Evolutionary conservation across 768 basidiomycete genomes (phyloP), one percentile per base, ranked within the genome.

Genomic region (Kondoa malvinella): DNA sequence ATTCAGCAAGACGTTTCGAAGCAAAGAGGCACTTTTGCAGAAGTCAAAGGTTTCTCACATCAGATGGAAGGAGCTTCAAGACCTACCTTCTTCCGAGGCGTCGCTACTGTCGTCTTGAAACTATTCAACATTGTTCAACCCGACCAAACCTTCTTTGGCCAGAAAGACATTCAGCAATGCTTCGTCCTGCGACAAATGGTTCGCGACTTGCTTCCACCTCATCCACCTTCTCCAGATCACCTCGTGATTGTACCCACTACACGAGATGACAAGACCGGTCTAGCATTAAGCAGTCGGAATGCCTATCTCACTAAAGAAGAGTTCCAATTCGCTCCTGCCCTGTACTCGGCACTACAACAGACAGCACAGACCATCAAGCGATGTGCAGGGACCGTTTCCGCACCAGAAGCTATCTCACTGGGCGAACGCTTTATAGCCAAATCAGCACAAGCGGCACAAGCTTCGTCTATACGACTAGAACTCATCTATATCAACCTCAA

Each of bases 81-180:
- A 65, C 92, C 94, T 8, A 85, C 85, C 8, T 97, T 97, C 79
- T 95, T 99, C 79, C 82, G 89, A 69, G 95, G 94, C 0, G 92
- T 99, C 3, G 87, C 92, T 2, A 97, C 95, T 0, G 84, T 96
- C 66, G 91, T 92, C 67, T 87, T 87, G 0, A 99, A 99, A 75
- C 81, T 97, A 15, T 95, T 99, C 81, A 94, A 96, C 73, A 84
- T 83, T 59, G 83, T 96, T 56, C 83, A 94, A 33, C 66, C 64
- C 1, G 56, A 58, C 66, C 64, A 8, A 15, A 34, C 69, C 57
- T 68, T 67, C 77, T 95, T 99, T 70, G 94, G 95, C 0, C 92
- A 97, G 77, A 97, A 97, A 76, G 94, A 97, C 76, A 95, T 99
- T 66, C 95, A 99, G 75, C 95, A 99, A 76, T 90, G 88, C 0